Percentiles rank a stretch among this genome's conserved stretches.
Evolutionary conservation across 2,329 filamentous ascomycete genomes (phyloP).

Genomic region (Fusarium tricinctum): DNA sequence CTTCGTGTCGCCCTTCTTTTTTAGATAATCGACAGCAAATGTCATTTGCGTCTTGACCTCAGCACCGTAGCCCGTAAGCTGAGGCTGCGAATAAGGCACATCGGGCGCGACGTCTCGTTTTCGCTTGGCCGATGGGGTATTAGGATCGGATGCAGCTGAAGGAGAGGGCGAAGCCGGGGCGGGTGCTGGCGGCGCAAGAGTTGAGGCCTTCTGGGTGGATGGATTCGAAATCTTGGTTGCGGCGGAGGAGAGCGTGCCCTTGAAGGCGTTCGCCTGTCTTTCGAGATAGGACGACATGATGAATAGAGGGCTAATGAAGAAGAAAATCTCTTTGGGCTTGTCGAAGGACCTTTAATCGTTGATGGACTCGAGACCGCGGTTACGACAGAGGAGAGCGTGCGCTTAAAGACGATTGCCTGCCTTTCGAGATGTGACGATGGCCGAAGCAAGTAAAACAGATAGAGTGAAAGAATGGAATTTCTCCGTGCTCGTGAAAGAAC

Average conservation of each 20-base stretch:
- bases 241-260: constrained; percentile 72
- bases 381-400: constrained; percentile 73
- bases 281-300: constrained; percentile 74
- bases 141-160: constrained; percentile 69
- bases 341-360: constrained; percentile 2
- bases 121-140: constrained; percentile 74
- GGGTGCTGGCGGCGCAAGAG: constrained; percentile 53
- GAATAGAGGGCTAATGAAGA: constrained; percentile 42
- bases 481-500: no score
- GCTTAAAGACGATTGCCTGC: constrained; percentile 73
- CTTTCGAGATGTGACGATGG: constrained; percentile 72
- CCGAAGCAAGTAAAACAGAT: constrained; percentile 3
- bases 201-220: constrained; percentile 53
- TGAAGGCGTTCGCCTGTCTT: constrained; percentile 74
- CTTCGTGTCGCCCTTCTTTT: constrained; percentile 77
- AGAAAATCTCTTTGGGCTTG: no score
- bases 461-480: constrained; percentile 11
- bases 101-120: constrained; percentile 69
- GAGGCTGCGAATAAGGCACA: constrained; percentile 80
- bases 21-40: constrained; percentile 87
- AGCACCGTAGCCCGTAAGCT: constrained; percentile 79
- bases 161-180: constrained; percentile 74
- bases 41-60: constrained; percentile 90
- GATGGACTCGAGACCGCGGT: constrained; percentile 70
- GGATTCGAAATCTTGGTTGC: constrained; percentile 72